Conservation (phyloP, 352 stramenopile genomes). For the Phytophthora uliginosa region DNA sequence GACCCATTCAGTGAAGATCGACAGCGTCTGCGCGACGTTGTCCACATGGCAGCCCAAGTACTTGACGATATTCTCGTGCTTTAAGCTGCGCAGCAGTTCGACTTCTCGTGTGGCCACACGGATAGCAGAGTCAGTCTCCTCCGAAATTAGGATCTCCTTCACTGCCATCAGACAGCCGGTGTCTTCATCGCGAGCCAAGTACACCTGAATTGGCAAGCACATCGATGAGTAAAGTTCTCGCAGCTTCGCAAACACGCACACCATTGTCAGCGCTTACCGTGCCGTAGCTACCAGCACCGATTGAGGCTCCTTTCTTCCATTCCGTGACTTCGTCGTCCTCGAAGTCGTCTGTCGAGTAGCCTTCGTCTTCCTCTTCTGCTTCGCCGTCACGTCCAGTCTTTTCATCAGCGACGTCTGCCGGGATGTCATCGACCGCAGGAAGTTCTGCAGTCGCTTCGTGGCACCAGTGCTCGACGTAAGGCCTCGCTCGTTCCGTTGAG, state of each 20-base stretch:
- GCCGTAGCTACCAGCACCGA: conserved; percentile 75
- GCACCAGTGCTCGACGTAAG: conserved; percentile 17
- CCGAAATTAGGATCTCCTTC: conserved; percentile 65
- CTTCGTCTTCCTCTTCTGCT: conserved; percentile 21
- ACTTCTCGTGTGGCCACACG: conserved; percentile 77
- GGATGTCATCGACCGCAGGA: background rate
- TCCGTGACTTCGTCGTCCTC: conserved; percentile 61
- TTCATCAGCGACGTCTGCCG: conserved; percentile 7
- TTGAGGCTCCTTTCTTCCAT: conserved; percentile 67
- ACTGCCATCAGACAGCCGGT: conserved; percentile 91
- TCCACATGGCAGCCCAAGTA: conserved; percentile 93
- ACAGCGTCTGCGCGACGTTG: conserved; percentile 67
- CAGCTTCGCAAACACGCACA: background rate
- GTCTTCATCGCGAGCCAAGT: conserved; percentile 92
- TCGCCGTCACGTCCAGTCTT: conserved; percentile 4
- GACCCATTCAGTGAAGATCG: conserved; percentile 95
- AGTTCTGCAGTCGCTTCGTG: conserved; percentile 14
- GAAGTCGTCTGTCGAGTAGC: conserved; percentile 57
- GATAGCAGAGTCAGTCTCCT: conserved; percentile 53
- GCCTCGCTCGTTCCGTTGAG: conserved; percentile 7
- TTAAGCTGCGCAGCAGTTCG: conserved; percentile 86
- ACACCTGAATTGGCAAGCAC: conserved; percentile 57
- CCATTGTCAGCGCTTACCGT: conserved; percentile 40
- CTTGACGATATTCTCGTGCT: conserved; percentile 94
- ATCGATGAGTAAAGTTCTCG: background rate